These are phyloP conservation scores for Lachnellula subtilissima DNA, from an alignment of 2,329 filamentous ascomycete species.

Conservation along the genomic window DNA sequence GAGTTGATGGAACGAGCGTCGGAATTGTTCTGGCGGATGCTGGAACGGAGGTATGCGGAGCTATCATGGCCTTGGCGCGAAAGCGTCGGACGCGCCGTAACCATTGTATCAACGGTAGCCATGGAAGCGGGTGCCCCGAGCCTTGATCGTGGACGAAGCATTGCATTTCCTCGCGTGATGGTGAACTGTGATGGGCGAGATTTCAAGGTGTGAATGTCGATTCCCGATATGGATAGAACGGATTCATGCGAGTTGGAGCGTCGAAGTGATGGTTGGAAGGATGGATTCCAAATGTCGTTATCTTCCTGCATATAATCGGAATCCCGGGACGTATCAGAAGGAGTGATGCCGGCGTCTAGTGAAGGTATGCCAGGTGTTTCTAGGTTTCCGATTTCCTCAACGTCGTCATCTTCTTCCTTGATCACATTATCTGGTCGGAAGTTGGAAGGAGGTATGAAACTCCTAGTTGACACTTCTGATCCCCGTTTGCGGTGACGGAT, in stretches of 20 bases:
- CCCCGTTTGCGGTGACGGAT: slow-evolving; percentile 51
- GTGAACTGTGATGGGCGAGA: slow-evolving; percentile 71
- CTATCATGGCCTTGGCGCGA: slow-evolving; percentile 45
- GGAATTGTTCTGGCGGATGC: slow-evolving; percentile 33
- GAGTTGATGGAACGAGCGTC: slow-evolving; percentile 31
- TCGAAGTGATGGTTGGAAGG: slow-evolving; percentile 47
- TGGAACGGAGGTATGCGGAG: slow-evolving; percentile 52
- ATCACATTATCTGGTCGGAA: slow-evolving; percentile 34
- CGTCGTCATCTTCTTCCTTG: slow-evolving; percentile 32
- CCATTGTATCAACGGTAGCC: slow-evolving; percentile 49
- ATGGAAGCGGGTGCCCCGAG: slow-evolving; percentile 39
- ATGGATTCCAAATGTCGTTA: slow-evolving; percentile 22
- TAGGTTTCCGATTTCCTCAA: slow-evolving; percentile 26
- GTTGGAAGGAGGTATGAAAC: slow-evolving; percentile 34
- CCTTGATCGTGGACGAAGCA: slow-evolving; percentile 42
- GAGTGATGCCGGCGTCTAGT: slow-evolving; percentile 20
- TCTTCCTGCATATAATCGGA: slow-evolving; percentile 8
- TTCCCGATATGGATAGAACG: slow-evolving; percentile 77
- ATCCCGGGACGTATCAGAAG: slow-evolving; percentile 20
- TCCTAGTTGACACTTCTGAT: slow-evolving; percentile 50
- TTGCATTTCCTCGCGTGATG: slow-evolving; percentile 42
- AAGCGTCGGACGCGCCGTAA: slow-evolving; percentile 55
- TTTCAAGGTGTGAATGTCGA: slow-evolving; percentile 83
- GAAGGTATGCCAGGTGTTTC: slow-evolving; percentile 18
- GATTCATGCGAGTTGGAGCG: slow-evolving; percentile 79